These are phyloP conservation scores for Blechomonas ayalai DNA, from an alignment of 208 protist species.

Conservation along the genomic window DNA sequence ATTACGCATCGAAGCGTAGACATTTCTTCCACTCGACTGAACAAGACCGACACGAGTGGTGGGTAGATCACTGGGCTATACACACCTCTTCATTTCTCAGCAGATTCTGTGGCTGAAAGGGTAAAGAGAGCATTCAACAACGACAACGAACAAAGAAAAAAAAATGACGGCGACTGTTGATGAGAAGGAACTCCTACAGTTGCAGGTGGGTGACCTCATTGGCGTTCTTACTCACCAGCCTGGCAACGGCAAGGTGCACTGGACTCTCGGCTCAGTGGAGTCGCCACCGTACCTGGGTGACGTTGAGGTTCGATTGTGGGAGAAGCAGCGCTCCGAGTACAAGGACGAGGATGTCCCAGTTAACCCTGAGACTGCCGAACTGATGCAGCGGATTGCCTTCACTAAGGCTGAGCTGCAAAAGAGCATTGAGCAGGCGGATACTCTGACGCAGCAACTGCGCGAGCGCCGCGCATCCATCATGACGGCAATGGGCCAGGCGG, in stretches of 20 bases:
- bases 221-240: slow-evolving; percentile 48
- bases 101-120: not conserved
- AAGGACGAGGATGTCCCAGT: slow-evolving; percentile 31
- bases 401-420: slow-evolving; percentile 48
- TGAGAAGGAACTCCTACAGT: slow-evolving; percentile 25
- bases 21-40: too few species aligned
- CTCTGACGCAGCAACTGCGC: slow-evolving; percentile 59
- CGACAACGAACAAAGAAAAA: not conserved
- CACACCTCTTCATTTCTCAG: too few species aligned
- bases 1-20: too few species aligned
- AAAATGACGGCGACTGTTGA: not conserved
- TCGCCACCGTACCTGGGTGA: slow-evolving; percentile 59
- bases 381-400: slow-evolving; percentile 44
- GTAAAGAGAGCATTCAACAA: slow-evolving; percentile 2
- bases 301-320: slow-evolving; percentile 68
- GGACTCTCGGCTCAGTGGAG: slow-evolving; percentile 73
- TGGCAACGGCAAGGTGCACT: slow-evolving; percentile 51
- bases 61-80: too few species aligned
- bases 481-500: slow-evolving; percentile 36
- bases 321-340: slow-evolving; percentile 35
- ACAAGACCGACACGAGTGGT: too few species aligned
- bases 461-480: slow-evolving; percentile 46
- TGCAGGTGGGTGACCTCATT: slow-evolving; percentile 73
- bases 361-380: slow-evolving; percentile 41
- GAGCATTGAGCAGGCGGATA: slow-evolving; percentile 51